phyloP scores from a whole-genome alignment of 1,139 yeast genomes.

The Suhomyces atakaporum region DNA sequence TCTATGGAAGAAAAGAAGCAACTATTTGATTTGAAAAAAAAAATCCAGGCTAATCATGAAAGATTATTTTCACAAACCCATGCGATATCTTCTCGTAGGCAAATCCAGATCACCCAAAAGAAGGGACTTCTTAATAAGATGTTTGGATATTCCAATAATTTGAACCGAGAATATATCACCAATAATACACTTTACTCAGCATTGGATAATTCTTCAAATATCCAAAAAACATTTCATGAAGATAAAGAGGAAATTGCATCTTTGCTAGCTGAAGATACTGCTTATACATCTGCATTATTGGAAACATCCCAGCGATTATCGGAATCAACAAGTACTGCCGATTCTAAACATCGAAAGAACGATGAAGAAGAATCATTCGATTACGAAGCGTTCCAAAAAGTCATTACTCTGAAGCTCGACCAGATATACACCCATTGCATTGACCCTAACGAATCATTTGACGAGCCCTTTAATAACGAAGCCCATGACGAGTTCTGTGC shows the following conservation, averaged over 20 bases:
- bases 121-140: slow-evolving; percentile 40
- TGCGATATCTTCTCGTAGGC: slow-evolving; percentile 39
- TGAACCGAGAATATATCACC: slow-evolving; percentile 45
- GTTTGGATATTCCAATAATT: slow-evolving; percentile 42
- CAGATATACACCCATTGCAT: slow-evolving; percentile 24
- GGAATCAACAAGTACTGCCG: slow-evolving; percentile 11
- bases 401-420: slow-evolving; percentile 27
- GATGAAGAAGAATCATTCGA: slow-evolving; percentile 20
- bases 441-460: slow-evolving; percentile 14
- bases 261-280: slow-evolving; percentile 39
- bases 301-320: slow-evolving; percentile 23
- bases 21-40: slow-evolving; percentile 36
- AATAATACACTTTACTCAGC: slow-evolving; percentile 45
- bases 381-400: slow-evolving; percentile 29
- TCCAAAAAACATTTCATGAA: slow-evolving; percentile 44
- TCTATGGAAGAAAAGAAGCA: slow-evolving; percentile 29
- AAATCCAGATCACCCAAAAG: slow-evolving; percentile 46
- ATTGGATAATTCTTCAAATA: slow-evolving; percentile 38
- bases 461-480: slow-evolving; percentile 9
- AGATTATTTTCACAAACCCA: slow-evolving; percentile 36
- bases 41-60: slow-evolving; percentile 37
- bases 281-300: slow-evolving; percentile 29
- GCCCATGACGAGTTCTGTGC: slow-evolving; percentile 11
- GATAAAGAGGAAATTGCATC: slow-evolving; percentile 43
- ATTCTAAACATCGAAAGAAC: neutral